Evolutionary conservation across 257 asterid genomes (phyloP), one percentile per base, ranked within the genome.

Genomic region (Solanum virginianum): DNA sequence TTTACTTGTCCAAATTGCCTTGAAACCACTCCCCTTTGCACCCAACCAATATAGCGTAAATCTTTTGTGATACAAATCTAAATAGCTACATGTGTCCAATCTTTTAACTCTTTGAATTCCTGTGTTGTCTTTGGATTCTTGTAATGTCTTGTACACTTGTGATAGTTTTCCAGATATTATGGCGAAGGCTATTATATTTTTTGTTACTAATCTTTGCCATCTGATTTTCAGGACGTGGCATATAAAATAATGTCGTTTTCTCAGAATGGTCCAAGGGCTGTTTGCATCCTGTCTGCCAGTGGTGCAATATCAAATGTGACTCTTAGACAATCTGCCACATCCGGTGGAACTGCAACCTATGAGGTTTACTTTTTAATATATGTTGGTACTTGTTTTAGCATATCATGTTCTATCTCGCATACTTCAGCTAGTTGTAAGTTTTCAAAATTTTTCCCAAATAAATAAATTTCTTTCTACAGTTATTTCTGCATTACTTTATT

Each of bases 261-360:
- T 79, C 83, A 79, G 83, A 51, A 79, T 79, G 83, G 83, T 29
- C 83, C 83, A 17, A 79, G 83, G 83, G 65, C 49, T 79, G 63
- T 79, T 36, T 79, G 83, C 49, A 53, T 79, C 29, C 26, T 79
- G 45, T 79, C 83, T 53, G 83, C 83, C 65, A 79, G 47, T 53
- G 83, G 83, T 53, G 65, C 45, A 53, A 51, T 79, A 79, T 79
- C 83, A 79, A 26, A 79, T 26, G 83, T 79, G 65, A 79, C 83
- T 17, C 83, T 79, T 26, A 10, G 65, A 17, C 83, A 53, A 53
- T 0, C 65, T 79, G 65, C 83, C 49, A 53, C 82, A 8, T 79
- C 65, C 1, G 83, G 83, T 53, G 83, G 83, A 79, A 79, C 83
- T 10, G 82, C 49, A 7, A 79, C 83, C 49, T 79, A 79, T 53